A percentile compares a stretch with the other conserved stretches of the same genome.
Conservation (phyloP, 352 stramenopile species). For the Globisporangium paroecandrum region DNA sequence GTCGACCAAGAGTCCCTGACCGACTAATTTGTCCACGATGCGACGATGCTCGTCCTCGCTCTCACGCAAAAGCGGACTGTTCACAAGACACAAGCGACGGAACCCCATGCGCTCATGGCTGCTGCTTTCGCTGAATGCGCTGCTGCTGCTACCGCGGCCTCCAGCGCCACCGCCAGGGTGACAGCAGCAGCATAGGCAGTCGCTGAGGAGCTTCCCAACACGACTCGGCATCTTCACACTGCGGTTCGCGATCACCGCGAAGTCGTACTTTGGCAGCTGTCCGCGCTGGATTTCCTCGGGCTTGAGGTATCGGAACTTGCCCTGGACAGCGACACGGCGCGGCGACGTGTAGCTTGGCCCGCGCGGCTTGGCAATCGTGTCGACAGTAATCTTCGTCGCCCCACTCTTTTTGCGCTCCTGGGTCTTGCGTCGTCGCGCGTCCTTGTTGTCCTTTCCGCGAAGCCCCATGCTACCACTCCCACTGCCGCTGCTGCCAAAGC, state of each 20-base stretch:
- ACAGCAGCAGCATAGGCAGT: constrained; percentile 41
- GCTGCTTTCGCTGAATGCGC: constrained; percentile 31
- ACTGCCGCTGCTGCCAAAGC: constrained; percentile 20
- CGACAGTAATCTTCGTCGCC: constrained; percentile 11
- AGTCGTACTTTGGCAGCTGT: constrained; percentile 64
- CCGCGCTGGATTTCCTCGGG: constrained; percentile 72
- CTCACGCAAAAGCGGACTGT: constrained; percentile 41
- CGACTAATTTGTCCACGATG: constrained; percentile 75
- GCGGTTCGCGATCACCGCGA: constrained; percentile 76
- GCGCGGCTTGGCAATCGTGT: constrained; percentile 1
- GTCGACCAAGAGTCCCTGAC: constrained; percentile 69
- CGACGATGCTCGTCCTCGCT: constrained; percentile 80
- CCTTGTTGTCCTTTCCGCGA: background rate
- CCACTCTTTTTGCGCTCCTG: constrained; percentile 19
- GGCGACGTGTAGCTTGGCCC: constrained; percentile 28
- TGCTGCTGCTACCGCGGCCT: constrained; percentile 10
- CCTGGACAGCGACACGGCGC: constrained; percentile 20
- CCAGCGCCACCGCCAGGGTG: constrained; percentile 11
- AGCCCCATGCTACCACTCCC: constrained; percentile 1
- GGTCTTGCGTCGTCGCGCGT: constrained; percentile 15
- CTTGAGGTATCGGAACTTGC: constrained; percentile 79
- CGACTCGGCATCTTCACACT: constrained; percentile 43
- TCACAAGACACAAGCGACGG: constrained; percentile 57
- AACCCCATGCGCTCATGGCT: constrained; percentile 55
- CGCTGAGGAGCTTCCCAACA: constrained; percentile 24